Base-by-base conservation (phyloP, 1,284 basidiomycete genomes). In the Sanghuangporus baumii region DNA sequence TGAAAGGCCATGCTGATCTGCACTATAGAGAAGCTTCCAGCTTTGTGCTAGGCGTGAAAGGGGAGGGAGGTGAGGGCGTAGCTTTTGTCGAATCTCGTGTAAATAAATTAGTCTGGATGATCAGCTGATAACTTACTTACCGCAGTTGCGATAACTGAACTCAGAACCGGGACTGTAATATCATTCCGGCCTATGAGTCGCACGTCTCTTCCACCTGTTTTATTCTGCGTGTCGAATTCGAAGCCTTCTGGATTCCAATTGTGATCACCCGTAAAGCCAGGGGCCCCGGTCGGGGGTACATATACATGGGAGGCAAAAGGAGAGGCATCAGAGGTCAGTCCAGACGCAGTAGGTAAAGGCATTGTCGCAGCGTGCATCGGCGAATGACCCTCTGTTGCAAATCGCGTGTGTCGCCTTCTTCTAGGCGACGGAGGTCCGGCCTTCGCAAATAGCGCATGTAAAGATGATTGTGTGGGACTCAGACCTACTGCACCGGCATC, bases 1-100 rank as follows among this genome's bases (percentile, higher is more conserved):
- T 8, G 93, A 96, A 54, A 96, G 94, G 0, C 96, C 96, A 67
- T 98, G 93, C 72, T 98, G 95, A 70, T 99, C 96, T 16, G 97
- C 79, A 9, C 93, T 96, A 75, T 98, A 98, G 1, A 98, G 75
- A 2, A 98, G 79, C 0, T 83, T 84, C 96, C 96, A 98, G n/a
- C 81, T 77, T 6, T 81, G 79, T 0, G 91, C 83, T 4, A 98
- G 82, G 3, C 91, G 87, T 16, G 89, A 82, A 16, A 97, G 81
- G 0, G 94, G 86, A 0, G 96, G 93, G 1, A 98, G 78, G 65
- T 86, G 78, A 0, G 83, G 74, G 0, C 90, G 85, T 8, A 95
- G 75, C 92, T 94, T 63, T 18, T 11, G 40, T 31, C 47, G 8
- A 55, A 47, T 59, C 6, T 3, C 5, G 34, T 38, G 38, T 59